Conservation (phyloP, 2,329 filamentous ascomycete genomes). For the Hypoxylon sp. region DNA sequence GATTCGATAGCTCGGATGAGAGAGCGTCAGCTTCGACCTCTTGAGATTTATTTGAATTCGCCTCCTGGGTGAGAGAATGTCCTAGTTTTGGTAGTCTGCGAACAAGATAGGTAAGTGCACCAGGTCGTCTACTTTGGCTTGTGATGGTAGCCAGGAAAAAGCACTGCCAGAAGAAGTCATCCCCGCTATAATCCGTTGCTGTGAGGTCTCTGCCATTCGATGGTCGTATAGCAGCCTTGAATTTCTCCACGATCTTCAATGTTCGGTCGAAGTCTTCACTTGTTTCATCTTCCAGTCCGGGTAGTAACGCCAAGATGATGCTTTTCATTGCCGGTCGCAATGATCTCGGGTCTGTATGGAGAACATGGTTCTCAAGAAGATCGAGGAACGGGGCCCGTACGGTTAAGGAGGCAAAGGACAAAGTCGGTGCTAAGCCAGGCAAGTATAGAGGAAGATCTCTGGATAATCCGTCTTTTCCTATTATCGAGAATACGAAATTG, state of each 20-base stretch:
- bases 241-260: slow-evolving; percentile 76
- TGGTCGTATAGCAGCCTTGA: slow-evolving; percentile 74
- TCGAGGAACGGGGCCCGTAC: slow-evolving; percentile 87
- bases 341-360: slow-evolving; percentile 73
- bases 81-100: slow-evolving; percentile 80
- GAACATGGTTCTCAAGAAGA: slow-evolving; percentile 81
- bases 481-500: slow-evolving; percentile 83
- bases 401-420: slow-evolving; percentile 93
- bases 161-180: slow-evolving; percentile 98
- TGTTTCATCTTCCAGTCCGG: slow-evolving; percentile 93
- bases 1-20: slow-evolving; percentile 64
- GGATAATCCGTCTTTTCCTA: slow-evolving; percentile 82
- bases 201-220: slow-evolving; percentile 59
- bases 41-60: slow-evolving; percentile 45
- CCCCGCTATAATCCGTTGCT: slow-evolving; percentile 66
- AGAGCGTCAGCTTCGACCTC: slow-evolving; percentile 54
- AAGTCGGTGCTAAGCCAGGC: slow-evolving; percentile 84
- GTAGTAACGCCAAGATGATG: slow-evolving; percentile 86
- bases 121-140: slow-evolving; percentile 82
- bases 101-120: slow-evolving; percentile 85
- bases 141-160: slow-evolving; percentile 95
- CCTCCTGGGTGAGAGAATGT: slow-evolving; percentile 47
- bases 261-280: slow-evolving; percentile 97
- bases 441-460: slow-evolving; percentile 87
- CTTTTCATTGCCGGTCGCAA: slow-evolving; percentile 90